Base-by-base conservation (phyloP, 192 early-diverging fungal genomes). In the Coemansia sp. region DNA sequence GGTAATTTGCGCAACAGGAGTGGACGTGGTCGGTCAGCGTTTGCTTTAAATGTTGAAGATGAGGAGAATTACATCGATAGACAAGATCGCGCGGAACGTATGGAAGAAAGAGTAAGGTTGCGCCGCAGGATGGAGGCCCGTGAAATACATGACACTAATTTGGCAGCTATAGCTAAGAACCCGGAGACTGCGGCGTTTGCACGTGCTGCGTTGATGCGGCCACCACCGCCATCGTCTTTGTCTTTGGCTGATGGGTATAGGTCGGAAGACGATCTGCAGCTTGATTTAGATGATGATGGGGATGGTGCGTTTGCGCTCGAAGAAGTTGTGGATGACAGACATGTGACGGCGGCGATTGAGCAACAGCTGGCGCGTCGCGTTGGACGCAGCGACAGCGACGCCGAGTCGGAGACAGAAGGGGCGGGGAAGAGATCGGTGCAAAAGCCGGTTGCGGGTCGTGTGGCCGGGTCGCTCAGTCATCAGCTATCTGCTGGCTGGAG, bases 131-230 rank as follows among this genome's bases (percentile, higher is more conserved):
- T 82, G 60, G 52, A 57, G 30, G 68, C 64, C 2, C 28, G 65
- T 14, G 79, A 76, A 65, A 82, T 82, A 49, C 74, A 76, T 42
- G 79, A 82, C 11, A 61, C 61, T 0, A 76, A 64, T 48, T 18
- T 82, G 63, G 74, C 74, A 0, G 71, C 63, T 34, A 82, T 76
- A 57, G 83, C 83, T 11, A 66, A 57, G 34, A 73, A 84, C 48
- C 83, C 83, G 0, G 77, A 84, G 48, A 84, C 83, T 0, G 77
- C 83, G 7, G 83, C 83, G 2, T 84, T 84, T 75, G 83, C 83
- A 2, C 74, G 64, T 1, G 73, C 78, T 0, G 83, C 83, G 22
- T 58, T 82, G 30, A 80, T 80, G 77, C 77, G 77, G 22, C 57
- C 63, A 18, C 64, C 66, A 25, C 18, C 56, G 17, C 22, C 22